A percentile compares a stretch with the other conserved stretches of the same genome.
These are phyloP conservation scores for Nitzschia sp. DNA, from an alignment of 108 stramenopile species.

Conservation along the genomic window DNA sequence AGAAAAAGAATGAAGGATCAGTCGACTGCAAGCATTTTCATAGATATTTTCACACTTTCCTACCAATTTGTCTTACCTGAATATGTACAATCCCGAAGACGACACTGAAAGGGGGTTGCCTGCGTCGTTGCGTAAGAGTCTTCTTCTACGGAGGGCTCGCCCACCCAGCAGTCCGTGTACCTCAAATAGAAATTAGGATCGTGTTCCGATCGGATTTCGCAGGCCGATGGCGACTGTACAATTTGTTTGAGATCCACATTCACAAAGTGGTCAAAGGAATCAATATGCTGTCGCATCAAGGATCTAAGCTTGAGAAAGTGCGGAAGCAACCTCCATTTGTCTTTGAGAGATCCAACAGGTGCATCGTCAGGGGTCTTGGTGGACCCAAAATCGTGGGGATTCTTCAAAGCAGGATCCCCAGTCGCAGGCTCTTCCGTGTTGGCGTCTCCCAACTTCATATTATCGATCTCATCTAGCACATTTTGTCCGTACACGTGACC, in stretches of 20 bases:
- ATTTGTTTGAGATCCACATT: conserved; percentile 91
- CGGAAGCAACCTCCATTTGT: conserved; percentile 96
- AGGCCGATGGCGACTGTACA: conserved; percentile 78
- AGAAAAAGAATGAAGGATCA: not conserved
- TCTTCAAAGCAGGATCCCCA: conserved; percentile 48
- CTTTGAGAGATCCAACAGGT: conserved; percentile 85
- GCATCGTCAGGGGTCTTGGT: conserved; percentile 80
- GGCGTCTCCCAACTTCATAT: conserved; percentile 21
- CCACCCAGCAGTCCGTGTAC: conserved; percentile 96
- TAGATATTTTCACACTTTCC: no score
- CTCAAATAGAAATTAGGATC: conserved; percentile 95
- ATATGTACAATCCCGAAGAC: conserved; percentile 93
- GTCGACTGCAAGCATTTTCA: no score
- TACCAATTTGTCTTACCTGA: not conserved
- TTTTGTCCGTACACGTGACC: conserved; percentile 71
- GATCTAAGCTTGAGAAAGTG: conserved; percentile 92
- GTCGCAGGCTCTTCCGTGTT: conserved; percentile 22
- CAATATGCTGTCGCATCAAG: conserved; percentile 98
- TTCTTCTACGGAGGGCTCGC: conserved; percentile 92
- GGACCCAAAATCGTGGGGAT: conserved; percentile 69
- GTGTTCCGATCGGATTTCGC: conserved; percentile 91
- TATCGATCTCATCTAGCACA: conserved; percentile 48
- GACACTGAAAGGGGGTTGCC: conserved; percentile 96
- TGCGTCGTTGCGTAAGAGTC: conserved; percentile 77
- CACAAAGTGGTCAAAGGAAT: conserved; percentile 98